phyloP scores from a whole-genome alignment of 768 basidiomycete genomes.

The Lentinula aciculospora region DNA sequence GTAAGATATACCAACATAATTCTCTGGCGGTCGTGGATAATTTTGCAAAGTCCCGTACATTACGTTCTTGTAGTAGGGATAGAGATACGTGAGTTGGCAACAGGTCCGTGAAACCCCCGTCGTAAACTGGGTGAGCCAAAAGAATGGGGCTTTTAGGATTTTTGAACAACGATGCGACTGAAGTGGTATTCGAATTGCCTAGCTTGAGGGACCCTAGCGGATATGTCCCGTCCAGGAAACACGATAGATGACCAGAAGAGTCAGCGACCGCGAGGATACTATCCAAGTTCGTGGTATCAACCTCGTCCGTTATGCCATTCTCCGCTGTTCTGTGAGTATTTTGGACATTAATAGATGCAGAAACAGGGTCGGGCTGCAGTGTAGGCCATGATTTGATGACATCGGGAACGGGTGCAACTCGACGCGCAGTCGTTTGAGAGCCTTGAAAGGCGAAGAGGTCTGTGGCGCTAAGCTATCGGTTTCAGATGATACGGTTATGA shows the following conservation, averaged over 20 bases:
- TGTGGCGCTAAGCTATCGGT: conserved; percentile 45
- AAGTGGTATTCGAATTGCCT: conserved; percentile 15
- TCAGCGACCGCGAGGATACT: conserved; percentile 65
- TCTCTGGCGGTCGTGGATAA: conserved; percentile 66
- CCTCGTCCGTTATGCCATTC: conserved; percentile 30
- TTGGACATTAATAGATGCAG: conserved; percentile 56
- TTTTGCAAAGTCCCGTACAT: conserved; percentile 63
- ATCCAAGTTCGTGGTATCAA: conserved; percentile 49
- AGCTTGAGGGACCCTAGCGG: conserved; percentile 52
- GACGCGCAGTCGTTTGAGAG: conserved; percentile 43
- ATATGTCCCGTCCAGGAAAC: conserved; percentile 74
- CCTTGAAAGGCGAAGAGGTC: conserved; percentile 82
- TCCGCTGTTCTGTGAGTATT: conserved; percentile 23
- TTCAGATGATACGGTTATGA: conserved; percentile 12
- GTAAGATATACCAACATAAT: conserved; percentile 65
- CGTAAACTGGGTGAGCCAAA: conserved; percentile 34
- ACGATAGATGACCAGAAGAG: conserved; percentile 49
- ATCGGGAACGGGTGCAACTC: conserved; percentile 44
- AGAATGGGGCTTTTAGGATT: conserved; percentile 41
- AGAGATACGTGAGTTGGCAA: conserved; percentile 44
- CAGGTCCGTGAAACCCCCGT: conserved; percentile 21
- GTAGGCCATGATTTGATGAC: conserved; percentile 68
- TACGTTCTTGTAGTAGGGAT: conserved; percentile 51
- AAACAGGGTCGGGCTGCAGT: conserved; percentile 44
- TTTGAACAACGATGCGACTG: conserved; percentile 39